A percentile compares a stretch with the other conserved stretches of the same genome.
These are phyloP conservation scores for Zygoascus sp. DNA, from an alignment of 1,139 yeast genomes.

Conservation along the genomic window DNA sequence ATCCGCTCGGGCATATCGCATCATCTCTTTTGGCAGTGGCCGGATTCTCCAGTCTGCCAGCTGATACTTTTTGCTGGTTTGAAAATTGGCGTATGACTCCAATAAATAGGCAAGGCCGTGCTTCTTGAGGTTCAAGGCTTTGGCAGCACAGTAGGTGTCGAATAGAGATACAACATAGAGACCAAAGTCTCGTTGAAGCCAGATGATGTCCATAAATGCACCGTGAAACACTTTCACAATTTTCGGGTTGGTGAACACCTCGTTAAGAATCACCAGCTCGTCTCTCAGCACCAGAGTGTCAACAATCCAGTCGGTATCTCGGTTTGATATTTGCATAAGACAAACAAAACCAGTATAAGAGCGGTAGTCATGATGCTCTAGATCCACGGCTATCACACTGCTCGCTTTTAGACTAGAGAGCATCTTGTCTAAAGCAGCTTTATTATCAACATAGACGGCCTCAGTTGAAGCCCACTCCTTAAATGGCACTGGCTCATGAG, in stretches of 20 bases:
- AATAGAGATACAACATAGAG: slow-evolving; percentile 82
- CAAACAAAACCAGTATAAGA: slow-evolving; percentile 88
- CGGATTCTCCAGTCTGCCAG: slow-evolving; percentile 95
- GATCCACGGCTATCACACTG: slow-evolving; percentile 83
- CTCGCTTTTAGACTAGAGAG: slow-evolving; percentile 47
- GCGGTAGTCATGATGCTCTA: slow-evolving; percentile 93
- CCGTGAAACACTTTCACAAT: slow-evolving; percentile 92
- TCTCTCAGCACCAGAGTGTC: slow-evolving; percentile 75
- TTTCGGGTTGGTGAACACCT: slow-evolving; percentile 71
- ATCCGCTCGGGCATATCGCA: slow-evolving; percentile 88
- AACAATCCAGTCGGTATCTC: slow-evolving; percentile 77
- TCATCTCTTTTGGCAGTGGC: slow-evolving; percentile 75
- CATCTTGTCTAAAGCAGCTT: slow-evolving; percentile 51
- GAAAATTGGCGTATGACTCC: slow-evolving; percentile 75
- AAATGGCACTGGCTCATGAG: slow-evolving; percentile 50
- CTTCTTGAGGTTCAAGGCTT: slow-evolving; percentile 69
- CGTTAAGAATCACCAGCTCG: slow-evolving; percentile 62
- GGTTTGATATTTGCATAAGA: slow-evolving; percentile 85
- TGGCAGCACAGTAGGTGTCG: slow-evolving; percentile 90
- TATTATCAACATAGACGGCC: slow-evolving; percentile 69
- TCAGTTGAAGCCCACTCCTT: slow-evolving; percentile 61
- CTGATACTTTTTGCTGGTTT: slow-evolving; percentile 91
- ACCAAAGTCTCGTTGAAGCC: slow-evolving; percentile 96
- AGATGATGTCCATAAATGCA: slow-evolving; percentile 92
- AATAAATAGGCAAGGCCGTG: slow-evolving; percentile 80